Evolutionary conservation across 306 rosid genomes (phyloP).

Genomic region (Hippophae gyantsensis): DNA sequence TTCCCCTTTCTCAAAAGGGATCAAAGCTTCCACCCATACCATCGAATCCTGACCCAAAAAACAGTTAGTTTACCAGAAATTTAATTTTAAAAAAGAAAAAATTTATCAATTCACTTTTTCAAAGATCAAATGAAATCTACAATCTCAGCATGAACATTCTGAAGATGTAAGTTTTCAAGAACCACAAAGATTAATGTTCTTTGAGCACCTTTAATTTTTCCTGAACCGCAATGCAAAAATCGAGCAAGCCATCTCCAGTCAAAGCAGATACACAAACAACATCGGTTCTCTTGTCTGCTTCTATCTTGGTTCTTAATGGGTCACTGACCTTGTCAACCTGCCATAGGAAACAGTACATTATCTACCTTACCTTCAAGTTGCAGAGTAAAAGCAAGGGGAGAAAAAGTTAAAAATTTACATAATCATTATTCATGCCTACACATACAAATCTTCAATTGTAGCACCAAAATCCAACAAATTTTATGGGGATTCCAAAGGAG

Average conservation of each 20-base stretch:
- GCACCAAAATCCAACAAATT: too few relatives aligned
- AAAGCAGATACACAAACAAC: conserved; percentile 81
- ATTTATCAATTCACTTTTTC: conserved; percentile 1
- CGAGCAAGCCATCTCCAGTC: conserved; percentile 57
- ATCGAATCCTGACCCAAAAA: conserved; percentile 54
- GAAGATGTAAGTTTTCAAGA: not conserved
- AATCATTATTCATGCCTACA: not conserved
- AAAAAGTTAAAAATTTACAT: not conserved
- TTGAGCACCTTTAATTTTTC: conserved; percentile 65
- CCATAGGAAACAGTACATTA: conserved; percentile 13
- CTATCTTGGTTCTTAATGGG: conserved; percentile 51
- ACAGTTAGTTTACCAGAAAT: not conserved
- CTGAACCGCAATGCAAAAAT: conserved; percentile 73
- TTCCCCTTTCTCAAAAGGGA: conserved; percentile 88
- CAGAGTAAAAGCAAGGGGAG: not conserved
- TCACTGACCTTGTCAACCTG: conserved; percentile 72
- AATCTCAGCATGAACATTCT: not conserved
- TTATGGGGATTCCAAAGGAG: too few relatives aligned
- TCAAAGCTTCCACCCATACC: conserved; percentile 98
- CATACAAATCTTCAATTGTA: not conserved
- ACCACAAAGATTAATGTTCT: conserved; percentile 7
- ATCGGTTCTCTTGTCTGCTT: conserved; percentile 68
- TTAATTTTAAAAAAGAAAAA: not conserved
- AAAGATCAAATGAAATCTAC: conserved; percentile 5
- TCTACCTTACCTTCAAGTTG: conserved; percentile 1